Evolutionary conservation across 495 filamentous ascomycete genomes (phyloP), one percentile per base, ranked within the genome.

Genomic region (Xylaria curta): DNA sequence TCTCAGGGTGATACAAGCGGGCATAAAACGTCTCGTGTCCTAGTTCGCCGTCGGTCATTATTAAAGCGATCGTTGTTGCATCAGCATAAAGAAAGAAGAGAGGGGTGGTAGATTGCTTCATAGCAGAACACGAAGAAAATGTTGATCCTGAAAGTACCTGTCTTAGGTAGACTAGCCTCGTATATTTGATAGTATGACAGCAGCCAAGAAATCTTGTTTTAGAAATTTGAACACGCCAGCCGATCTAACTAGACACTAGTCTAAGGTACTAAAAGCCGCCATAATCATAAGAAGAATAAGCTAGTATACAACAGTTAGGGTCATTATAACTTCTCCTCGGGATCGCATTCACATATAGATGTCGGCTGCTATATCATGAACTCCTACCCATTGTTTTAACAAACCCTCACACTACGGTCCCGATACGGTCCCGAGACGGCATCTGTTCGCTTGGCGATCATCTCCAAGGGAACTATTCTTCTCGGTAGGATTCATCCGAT

Each of bases 401-500:
- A 40, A n/a, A 42, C 49, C n/a, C 26, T 8, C 42, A 28, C 24
- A 44, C 7, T 26, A 6, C 53, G 36, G 21, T 31, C 66, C 65
- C 66, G 53, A 56, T 26, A 44, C 28, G 28, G 28, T 31, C n/a
- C n/a, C n/a, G n/a, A n/a, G n/a, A n/a, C 42, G 54, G 66, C 40
- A 61, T 8, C 54, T 60, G 7, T 38, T 61, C 54, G 28, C 17
- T 61, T 60, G 54, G 66, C 66, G 36, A 60, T 61, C 66, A 42
- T 49, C 9, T 15, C 42, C 61, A 12, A 26, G 38, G 21, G 42
- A 46, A 64, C 40, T 64, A 47, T 33, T 64, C 24, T 19, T n/a
- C 42, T 64, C 24, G 66, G 40, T 26, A 47, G 53, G 66, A 59
- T 68, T 68, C 51, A 56, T 44, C 66, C 54, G 53, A 59, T 59